Base-by-base conservation (phyloP, 176 grass and related monocot genomes). In the Coix lacrymajobi region DNA sequence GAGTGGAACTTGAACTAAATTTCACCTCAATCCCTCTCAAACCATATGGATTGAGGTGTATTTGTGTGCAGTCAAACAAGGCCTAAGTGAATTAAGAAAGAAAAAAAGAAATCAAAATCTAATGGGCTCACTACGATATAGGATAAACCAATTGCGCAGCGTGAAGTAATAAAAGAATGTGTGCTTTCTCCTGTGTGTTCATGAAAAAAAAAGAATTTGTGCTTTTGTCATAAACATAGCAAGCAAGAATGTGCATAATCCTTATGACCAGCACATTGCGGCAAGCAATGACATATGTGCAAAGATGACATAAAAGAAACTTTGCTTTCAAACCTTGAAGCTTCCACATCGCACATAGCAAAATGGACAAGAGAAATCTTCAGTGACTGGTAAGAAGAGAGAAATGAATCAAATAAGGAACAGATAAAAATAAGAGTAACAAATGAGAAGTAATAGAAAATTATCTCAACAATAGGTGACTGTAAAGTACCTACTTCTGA, bases 281-380 rank as follows among this genome's bases (percentile, higher is more conserved):
- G 10, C 38, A 81, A 61, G 7, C 24, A 77, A 38, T 84, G 58
- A 34, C 6, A 51, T 60, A 64, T 76, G 39, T 45, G 67, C 24
- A 48, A 52, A 85, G 3, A 78, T 44, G 52, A 61, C 14, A 45
- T 31, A 68, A 66, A 84, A 41, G 16, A 54, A 93, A 85, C 19
- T n/a, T 75, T 75, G 29, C 0, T 63, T 57, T 31, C 79, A 71
- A 69, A 96, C 96, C 96, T 99, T 99, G 77, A 88, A 99, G 89
- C 93, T 96, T 85, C 89, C 96, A 88, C 91, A 96, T 26, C 81
- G 79, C 64, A 93, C 87, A 71, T 96, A 90, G 78, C 96, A 99
- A 88, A 99, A 99, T 37, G 96, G 89, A 61, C 96, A 99, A 77
- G 91, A 87, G 79, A 99, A 99, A 84, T 99, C 96, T 88, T 99